Percentiles rank a stretch among this genome's conserved stretches.
Conservation (phyloP, 257 asterid species). For the Rhazya stricta region DNA sequence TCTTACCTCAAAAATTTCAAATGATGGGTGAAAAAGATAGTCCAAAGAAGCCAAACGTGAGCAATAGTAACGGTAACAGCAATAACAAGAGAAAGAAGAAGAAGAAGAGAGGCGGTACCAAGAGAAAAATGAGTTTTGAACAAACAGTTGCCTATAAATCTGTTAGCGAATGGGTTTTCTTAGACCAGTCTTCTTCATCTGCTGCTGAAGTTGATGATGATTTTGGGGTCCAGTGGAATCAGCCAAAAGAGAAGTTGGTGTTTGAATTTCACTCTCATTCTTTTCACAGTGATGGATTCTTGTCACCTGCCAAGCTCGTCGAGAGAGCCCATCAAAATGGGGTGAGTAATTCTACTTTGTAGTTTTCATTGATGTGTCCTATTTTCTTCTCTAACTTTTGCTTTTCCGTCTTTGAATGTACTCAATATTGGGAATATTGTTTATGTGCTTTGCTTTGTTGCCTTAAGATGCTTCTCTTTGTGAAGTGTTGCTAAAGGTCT, state of each 20-base stretch:
- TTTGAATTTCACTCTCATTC: constrained; percentile 90
- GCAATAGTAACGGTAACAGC: constrained; percentile 9
- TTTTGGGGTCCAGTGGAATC: constrained; percentile 66
- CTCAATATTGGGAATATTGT: neutral
- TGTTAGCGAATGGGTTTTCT: constrained; percentile 79
- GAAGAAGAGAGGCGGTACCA: constrained; percentile 90
- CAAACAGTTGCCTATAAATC: constrained; percentile 79
- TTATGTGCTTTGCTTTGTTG: constrained; percentile 3
- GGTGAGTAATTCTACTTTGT: constrained; percentile 32
- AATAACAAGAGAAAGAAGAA: constrained; percentile 48
- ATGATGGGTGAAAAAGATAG: constrained; percentile 56
- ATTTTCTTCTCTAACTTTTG: neutral
- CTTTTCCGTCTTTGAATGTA: neutral
- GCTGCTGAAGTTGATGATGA: constrained; percentile 41
- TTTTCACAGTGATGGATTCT: constrained; percentile 82
- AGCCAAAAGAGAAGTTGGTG: constrained; percentile 70
- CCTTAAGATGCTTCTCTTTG: neutral
- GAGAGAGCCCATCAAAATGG: constrained; percentile 95
- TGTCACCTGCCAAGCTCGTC: constrained; percentile 88
- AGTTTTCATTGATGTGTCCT: neutral
- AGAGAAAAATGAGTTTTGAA: constrained; percentile 76
- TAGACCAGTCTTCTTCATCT: constrained; percentile 42
- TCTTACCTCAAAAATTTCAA: neutral
- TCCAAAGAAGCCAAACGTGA: constrained; percentile 34
- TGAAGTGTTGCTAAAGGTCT: neutral